Percentiles rank a stretch among this genome's conserved stretches.
Evolutionary conservation across 2,329 filamentous ascomycete genomes (phyloP).

Genomic region (Aspergillus costaricaensis): DNA sequence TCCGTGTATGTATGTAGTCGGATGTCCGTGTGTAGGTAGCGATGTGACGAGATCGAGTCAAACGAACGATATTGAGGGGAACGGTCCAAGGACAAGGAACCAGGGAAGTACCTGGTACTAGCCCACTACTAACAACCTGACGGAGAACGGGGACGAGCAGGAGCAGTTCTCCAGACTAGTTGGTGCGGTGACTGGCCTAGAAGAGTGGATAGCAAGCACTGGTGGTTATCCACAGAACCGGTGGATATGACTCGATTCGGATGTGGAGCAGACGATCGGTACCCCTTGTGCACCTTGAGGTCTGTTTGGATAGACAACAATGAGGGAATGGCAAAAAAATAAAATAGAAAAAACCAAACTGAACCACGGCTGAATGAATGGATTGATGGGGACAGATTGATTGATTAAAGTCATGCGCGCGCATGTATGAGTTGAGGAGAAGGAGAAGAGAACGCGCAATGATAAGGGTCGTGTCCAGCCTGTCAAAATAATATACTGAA

Average conservation of each 20-base stretch:
- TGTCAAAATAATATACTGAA: constrained; percentile 1
- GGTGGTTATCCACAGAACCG: constrained; percentile 12
- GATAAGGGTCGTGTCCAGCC: neutral
- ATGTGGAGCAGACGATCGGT: constrained; percentile 13
- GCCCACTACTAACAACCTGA: neutral
- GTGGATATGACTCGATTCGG: constrained; percentile 14
- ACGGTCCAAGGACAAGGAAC: constrained; percentile 5
- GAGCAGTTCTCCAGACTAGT: constrained; percentile 14
- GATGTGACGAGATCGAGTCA: neutral
- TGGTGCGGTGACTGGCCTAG: constrained; percentile 3
- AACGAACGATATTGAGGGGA: constrained; percentile 13
- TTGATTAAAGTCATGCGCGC: neutral
- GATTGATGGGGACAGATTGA: neutral
- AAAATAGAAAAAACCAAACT: no score
- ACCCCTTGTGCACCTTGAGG: constrained; percentile 1
- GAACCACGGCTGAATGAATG: neutral
- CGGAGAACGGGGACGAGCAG: constrained; percentile 3
- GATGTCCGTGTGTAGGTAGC: neutral
- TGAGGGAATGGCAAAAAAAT: neutral
- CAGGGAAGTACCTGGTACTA: neutral
- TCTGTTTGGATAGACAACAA: neutral
- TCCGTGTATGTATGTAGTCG: neutral
- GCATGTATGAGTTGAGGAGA: no score
- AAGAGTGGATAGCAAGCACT: neutral
- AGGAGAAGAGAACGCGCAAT: neutral